Conservation (phyloP, 495 filamentous ascomycete species). For the Podospora pseudoanserina region DNA sequence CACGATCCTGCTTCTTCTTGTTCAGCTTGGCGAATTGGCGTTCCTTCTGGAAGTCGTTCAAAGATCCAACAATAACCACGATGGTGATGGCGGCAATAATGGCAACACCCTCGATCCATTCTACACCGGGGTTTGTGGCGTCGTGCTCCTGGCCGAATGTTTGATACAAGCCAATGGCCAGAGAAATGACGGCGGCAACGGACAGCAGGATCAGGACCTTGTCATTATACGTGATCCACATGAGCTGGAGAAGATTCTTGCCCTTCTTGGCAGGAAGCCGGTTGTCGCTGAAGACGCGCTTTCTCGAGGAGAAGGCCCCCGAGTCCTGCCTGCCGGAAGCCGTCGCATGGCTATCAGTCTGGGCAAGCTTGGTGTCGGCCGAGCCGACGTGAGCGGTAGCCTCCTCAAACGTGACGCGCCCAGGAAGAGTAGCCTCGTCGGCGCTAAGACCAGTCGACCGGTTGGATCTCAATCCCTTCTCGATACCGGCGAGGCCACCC, state of each 20-base stretch:
- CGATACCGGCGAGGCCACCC: constrained; percentile 64
- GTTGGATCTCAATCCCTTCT: constrained; percentile 65
- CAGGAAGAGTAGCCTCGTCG: constrained; percentile 59
- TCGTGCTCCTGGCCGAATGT: constrained; percentile 46
- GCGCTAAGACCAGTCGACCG: constrained; percentile 60
- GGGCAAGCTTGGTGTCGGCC: constrained; percentile 13
- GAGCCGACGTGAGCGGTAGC: constrained; percentile 37
- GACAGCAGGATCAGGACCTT: constrained; percentile 76
- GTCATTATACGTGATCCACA: constrained; percentile 87
- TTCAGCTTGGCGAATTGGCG: constrained; percentile 76
- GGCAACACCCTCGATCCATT: constrained; percentile 79
- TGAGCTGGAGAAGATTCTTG: constrained; percentile 65
- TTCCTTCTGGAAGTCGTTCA: constrained; percentile 79
- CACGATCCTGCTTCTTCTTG: constrained; percentile 73
- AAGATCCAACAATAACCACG: constrained; percentile 68
- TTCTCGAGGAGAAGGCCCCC: constrained; percentile 57
- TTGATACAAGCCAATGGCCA: constrained; percentile 72
- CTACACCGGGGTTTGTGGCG: constrained; percentile 48
- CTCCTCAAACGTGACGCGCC: constrained; percentile 58
- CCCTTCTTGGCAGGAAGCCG: constrained; percentile 69
- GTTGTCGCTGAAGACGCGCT: constrained; percentile 69
- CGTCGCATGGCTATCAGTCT: constrained; percentile 12
- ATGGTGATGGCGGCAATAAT: constrained; percentile 74
- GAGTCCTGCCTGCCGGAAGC: constrained; percentile 20
- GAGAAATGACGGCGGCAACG: constrained; percentile 66